Conservation (phyloP, 306 rosid genomes). For the Rosa chinensis region DNA sequence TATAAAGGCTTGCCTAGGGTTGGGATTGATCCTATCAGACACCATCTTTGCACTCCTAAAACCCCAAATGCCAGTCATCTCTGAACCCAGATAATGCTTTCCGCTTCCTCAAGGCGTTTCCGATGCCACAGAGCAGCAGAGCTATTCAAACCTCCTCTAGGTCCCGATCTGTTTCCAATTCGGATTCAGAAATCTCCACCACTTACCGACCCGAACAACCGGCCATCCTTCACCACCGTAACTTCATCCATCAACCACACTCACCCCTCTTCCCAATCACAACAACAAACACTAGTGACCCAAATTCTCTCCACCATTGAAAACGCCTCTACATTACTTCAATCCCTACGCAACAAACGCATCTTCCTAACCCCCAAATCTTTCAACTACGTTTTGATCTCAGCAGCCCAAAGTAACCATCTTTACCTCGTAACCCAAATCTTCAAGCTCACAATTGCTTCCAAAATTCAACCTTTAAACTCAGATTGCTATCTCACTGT, state of each 20-base stretch:
- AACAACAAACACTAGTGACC: conserved; percentile 37
- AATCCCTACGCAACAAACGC: conserved; percentile 40
- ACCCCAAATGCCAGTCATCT: neutral
- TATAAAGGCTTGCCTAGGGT: too few species aligned
- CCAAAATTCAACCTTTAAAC: conserved; percentile 35
- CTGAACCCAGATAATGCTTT: neutral
- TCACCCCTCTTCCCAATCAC: conserved; percentile 26
- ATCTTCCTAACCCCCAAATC: conserved; percentile 31
- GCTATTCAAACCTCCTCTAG: too few species aligned
- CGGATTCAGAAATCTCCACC: too few species aligned
- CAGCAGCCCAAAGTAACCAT: conserved; percentile 57
- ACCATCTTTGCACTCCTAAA: too few species aligned
- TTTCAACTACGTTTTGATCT: conserved; percentile 44
- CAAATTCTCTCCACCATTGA: conserved; percentile 42
- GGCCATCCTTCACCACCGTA: conserved; percentile 25
- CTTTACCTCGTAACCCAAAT: conserved; percentile 46
- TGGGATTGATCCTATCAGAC: too few species aligned
- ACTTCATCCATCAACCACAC: conserved; percentile 28
- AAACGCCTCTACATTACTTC: conserved; percentile 44
- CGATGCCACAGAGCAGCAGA: neutral
- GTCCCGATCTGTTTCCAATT: too few species aligned
- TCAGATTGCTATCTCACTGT: conserved; percentile 46
- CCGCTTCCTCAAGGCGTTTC: conserved; percentile 8
- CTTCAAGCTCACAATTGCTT: conserved; percentile 48
- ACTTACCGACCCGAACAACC: neutral